phyloP scores from a whole-genome alignment of 192 early-diverging fungal genomes.

The Backusella liffmaniae region DNA sequence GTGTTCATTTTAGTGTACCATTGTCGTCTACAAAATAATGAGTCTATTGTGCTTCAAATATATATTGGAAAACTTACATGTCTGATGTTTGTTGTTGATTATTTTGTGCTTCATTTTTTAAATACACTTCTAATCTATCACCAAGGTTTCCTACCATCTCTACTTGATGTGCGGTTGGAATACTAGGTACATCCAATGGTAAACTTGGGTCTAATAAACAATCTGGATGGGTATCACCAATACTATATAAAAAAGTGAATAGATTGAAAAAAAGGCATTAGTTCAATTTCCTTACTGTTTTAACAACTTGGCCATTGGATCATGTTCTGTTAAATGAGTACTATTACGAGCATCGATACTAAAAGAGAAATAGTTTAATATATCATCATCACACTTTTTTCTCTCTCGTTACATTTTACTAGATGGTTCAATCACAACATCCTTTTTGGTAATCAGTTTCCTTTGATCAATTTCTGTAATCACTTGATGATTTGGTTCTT shows the following conservation, averaged over 20 bases:
- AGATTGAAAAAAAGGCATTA: background rate
- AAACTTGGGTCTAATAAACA: slow-evolving; percentile 51
- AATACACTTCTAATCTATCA: slow-evolving; percentile 45
- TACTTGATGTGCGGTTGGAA: slow-evolving; percentile 18
- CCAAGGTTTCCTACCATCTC: slow-evolving; percentile 32
- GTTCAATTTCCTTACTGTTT: slow-evolving; percentile 12
- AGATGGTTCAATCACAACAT: slow-evolving; percentile 1
- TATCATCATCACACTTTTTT: background rate
- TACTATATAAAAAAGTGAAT: slow-evolving; percentile 13
- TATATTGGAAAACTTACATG: slow-evolving; percentile 15
- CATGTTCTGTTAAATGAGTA: background rate
- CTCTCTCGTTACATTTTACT: background rate
- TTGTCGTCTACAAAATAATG: slow-evolving; percentile 5
- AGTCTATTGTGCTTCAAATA: background rate
- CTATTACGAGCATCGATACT: background rate
- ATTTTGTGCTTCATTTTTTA: slow-evolving; percentile 42
- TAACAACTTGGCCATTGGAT: slow-evolving; percentile 14
- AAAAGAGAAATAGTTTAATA: background rate
- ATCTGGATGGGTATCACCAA: slow-evolving; percentile 61
- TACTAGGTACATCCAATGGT: slow-evolving; percentile 35
- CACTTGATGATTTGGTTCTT: slow-evolving; percentile 2
- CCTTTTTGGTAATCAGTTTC: background rate
- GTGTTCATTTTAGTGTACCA: slow-evolving; percentile 27
- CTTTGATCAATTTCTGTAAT: background rate
- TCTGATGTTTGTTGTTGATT: slow-evolving; percentile 20